phyloP scores from a whole-genome alignment of 2,329 filamentous ascomycete genomes.

The Pseudogymnoascus destructans region DNA sequence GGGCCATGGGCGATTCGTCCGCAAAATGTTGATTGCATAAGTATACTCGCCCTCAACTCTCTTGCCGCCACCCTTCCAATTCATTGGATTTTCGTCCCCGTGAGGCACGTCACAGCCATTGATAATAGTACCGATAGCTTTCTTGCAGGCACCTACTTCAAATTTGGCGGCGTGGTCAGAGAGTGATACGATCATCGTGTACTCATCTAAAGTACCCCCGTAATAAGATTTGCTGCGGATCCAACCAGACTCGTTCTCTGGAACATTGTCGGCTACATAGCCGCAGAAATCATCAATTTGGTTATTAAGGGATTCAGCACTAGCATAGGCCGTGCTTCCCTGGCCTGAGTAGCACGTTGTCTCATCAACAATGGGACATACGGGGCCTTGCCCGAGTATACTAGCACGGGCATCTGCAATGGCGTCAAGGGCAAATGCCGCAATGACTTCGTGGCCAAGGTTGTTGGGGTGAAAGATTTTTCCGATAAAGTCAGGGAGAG shows the following conservation, averaged over 20 bases:
- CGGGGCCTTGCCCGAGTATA: background rate
- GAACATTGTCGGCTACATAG: constrained; percentile 1
- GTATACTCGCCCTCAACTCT: constrained; percentile 20
- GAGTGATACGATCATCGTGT: background rate
- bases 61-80: constrained; percentile 25
- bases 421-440: constrained; percentile 20
- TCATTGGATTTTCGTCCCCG: constrained; percentile 22
- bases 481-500: constrained; percentile 25
- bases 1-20: constrained; percentile 20
- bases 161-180: constrained; percentile 10
- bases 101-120: constrained; percentile 22
- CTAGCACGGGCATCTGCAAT: constrained; percentile 4
- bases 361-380: background rate
- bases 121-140: constrained; percentile 18
- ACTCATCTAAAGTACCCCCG: constrained; percentile 16
- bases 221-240: constrained; percentile 18
- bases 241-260: constrained; percentile 17
- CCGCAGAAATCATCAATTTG: constrained; percentile 25
- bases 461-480: constrained; percentile 27
- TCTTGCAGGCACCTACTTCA: constrained; percentile 13
- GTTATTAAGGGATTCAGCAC: constrained; percentile 18
- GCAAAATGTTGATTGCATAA: constrained; percentile 18
- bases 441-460: constrained; percentile 22
- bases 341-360: background rate
- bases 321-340: constrained; percentile 19